phyloP scores from a whole-genome alignment of 495 filamentous ascomycete species.

The Podospora comata region DNA sequence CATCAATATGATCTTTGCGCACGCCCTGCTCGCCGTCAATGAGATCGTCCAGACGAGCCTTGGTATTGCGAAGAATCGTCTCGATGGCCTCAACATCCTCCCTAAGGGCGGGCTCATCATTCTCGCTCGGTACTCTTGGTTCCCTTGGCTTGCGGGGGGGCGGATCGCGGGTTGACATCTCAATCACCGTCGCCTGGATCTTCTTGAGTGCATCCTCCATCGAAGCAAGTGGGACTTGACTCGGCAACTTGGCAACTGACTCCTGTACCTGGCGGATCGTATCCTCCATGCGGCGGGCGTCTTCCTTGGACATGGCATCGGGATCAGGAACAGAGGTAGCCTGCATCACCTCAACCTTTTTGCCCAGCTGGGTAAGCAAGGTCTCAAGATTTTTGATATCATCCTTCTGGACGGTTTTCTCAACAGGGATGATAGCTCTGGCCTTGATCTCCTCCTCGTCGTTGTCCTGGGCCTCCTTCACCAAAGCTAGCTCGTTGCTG shows the following conservation, averaged over 20 bases:
- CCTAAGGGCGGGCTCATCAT: slow-evolving; percentile 47
- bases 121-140: slow-evolving; percentile 1
- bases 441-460: slow-evolving; percentile 10
- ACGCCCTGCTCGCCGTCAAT: slow-evolving; percentile 60
- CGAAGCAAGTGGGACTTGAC: slow-evolving; percentile 26
- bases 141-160: slow-evolving; percentile 15
- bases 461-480: slow-evolving; percentile 29
- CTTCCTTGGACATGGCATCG: slow-evolving; percentile 44
- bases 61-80: slow-evolving; percentile 78
- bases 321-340: slow-evolving; percentile 47
- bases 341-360: slow-evolving; percentile 80
- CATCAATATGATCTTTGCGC: slow-evolving; percentile 71
- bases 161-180: slow-evolving; percentile 28
- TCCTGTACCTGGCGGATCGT: slow-evolving; percentile 50
- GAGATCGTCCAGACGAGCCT: slow-evolving; percentile 75
- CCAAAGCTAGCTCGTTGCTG: slow-evolving; percentile 51
- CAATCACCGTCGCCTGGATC: slow-evolving; percentile 39
- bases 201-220: slow-evolving; percentile 29
- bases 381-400: slow-evolving; percentile 81
- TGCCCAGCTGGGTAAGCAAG: slow-evolving; percentile 74
- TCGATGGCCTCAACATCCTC: slow-evolving; percentile 88
- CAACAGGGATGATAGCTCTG: slow-evolving; percentile 34
- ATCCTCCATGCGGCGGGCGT: slow-evolving; percentile 39
- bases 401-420: slow-evolving; percentile 53
- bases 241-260: slow-evolving; percentile 59